Evolutionary conservation across 1,284 basidiomycete genomes (phyloP), one percentile per base, ranked within the genome.

Genomic region (Papiliotrema fonsecae): DNA sequence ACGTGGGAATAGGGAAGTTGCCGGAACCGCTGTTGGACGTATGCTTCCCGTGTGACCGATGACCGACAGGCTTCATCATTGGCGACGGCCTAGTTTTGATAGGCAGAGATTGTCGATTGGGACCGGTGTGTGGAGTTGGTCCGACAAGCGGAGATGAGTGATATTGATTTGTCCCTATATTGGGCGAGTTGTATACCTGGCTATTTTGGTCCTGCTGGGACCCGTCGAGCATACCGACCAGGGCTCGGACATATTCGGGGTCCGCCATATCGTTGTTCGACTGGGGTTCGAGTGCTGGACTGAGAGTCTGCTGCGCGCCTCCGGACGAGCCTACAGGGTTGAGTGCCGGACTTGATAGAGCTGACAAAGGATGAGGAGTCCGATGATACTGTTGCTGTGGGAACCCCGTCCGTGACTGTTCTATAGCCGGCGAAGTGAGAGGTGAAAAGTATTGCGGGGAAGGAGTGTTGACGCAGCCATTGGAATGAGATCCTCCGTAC

Each of bases 381-480:
- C 63, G 56, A 18, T 42, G 41, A 42, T 51, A 56, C 21, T 52
- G 56, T 27, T 56, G 62, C 25, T 52, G 44, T 47, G 52, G 57
- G 54, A 43, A 52, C 56, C 47, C 59, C 39, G 59, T 56, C 58
- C 54, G 60, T 48, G 45, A 58, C 24, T 79, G 78, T 34, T 75
- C 74, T 5, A 82, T 70, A 1, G 80, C 81, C 0, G 81, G 81
- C 6, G 79, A 81, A 1, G 79, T 79, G 34, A 82, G 64, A 1
- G 80, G 80, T 3, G 80, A 79, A 61, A 82, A 79, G 61, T 78
- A 77, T 30, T 78, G 77, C 1, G 66, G 64, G 2, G 55, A 62
- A 27, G 58, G 61, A 9, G 57, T 65, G 22, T 26, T 52, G 28
- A 51, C 50, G 4, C 31, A 43, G 13, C 54, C 55, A 9, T 36